phyloP scores from a whole-genome alignment of 495 filamentous ascomycete genomes.

The Pyrenopolyporus hunteri region DNA sequence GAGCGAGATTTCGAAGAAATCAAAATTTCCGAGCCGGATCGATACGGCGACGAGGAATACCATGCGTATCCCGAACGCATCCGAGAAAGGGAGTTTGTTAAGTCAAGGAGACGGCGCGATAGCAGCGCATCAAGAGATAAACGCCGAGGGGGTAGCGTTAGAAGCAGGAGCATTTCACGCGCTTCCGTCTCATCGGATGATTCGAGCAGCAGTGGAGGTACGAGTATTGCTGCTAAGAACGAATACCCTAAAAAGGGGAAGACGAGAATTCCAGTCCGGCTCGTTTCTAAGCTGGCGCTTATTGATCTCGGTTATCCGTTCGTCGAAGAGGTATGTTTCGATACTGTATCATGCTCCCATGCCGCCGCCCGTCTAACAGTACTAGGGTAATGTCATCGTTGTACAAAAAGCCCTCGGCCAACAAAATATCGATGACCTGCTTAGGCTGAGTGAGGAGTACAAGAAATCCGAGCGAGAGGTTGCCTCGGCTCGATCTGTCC shows the following conservation, averaged over 20 bases:
- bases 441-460: conserved; percentile 78
- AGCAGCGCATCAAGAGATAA: conserved; percentile 39
- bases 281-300: conserved; percentile 78
- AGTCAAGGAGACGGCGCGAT: conserved; percentile 44
- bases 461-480: conserved; percentile 57
- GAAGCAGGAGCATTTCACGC: conserved; percentile 46
- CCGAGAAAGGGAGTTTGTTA: conserved; percentile 56
- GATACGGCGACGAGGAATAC: conserved; percentile 71
- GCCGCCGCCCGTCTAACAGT: conserved; percentile 39
- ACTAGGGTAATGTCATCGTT: conserved; percentile 76
- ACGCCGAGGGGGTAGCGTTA: conserved; percentile 29
- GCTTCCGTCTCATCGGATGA: conserved; percentile 53
- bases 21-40: conserved; percentile 68
- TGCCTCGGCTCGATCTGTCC: conserved; percentile 43
- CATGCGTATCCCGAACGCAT: conserved; percentile 63
- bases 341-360: neutral
- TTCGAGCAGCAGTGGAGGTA: conserved; percentile 53
- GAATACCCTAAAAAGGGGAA: conserved; percentile 83
- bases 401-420: conserved; percentile 83
- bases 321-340: conserved; percentile 73
- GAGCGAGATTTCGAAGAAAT: conserved; percentile 65
- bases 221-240: conserved; percentile 50
- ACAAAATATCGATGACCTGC: conserved; percentile 86
- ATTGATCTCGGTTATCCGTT: conserved; percentile 86
- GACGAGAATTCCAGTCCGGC: conserved; percentile 78